These are phyloP conservation scores for Nothophaeocryptopus gaeumannii DNA, from an alignment of 2,329 filamentous ascomycete species.

Conservation along the genomic window DNA sequence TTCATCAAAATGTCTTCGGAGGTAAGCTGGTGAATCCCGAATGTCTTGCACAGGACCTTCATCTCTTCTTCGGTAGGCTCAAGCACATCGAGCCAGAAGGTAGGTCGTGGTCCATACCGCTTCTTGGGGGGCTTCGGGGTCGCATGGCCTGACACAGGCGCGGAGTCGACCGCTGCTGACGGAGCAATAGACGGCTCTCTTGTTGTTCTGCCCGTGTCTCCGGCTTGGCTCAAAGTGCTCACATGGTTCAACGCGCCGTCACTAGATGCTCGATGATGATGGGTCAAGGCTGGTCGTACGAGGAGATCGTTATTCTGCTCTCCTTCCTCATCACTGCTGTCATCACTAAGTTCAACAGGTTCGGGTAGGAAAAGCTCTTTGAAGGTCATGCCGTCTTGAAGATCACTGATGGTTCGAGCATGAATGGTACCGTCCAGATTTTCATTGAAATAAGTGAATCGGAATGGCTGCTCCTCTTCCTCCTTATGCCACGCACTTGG, in stretches of 20 bases:
- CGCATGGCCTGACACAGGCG: slow-evolving; percentile 21
- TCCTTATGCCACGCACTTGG: slow-evolving; percentile 77
- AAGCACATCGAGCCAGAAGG: slow-evolving; percentile 94
- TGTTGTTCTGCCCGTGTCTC: neutral
- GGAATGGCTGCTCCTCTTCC: slow-evolving; percentile 85
- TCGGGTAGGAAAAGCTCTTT: slow-evolving; percentile 88
- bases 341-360: slow-evolving; percentile 65
- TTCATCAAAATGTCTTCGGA: slow-evolving; percentile 97
- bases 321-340: slow-evolving; percentile 59
- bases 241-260: slow-evolving; percentile 6
- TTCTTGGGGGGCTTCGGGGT: slow-evolving; percentile 36
- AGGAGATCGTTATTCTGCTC: slow-evolving; percentile 31
- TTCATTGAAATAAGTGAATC: slow-evolving; percentile 99
- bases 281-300: slow-evolving; percentile 29
- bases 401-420: slow-evolving; percentile 88
- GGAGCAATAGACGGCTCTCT: slow-evolving; percentile 6
- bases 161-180: slow-evolving; percentile 15
- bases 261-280: slow-evolving; percentile 2
- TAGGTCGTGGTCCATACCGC: slow-evolving; percentile 72
- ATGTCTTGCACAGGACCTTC: slow-evolving; percentile 87
- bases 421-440: slow-evolving; percentile 95
- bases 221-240: slow-evolving; percentile 3
- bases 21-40: slow-evolving; percentile 92
- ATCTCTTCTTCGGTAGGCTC: slow-evolving; percentile 92
- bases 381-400: slow-evolving; percentile 80